These are phyloP conservation scores for Phaffomyces opuntiae DNA, from an alignment of 805 yeast genomes.

Conservation along the genomic window DNA sequence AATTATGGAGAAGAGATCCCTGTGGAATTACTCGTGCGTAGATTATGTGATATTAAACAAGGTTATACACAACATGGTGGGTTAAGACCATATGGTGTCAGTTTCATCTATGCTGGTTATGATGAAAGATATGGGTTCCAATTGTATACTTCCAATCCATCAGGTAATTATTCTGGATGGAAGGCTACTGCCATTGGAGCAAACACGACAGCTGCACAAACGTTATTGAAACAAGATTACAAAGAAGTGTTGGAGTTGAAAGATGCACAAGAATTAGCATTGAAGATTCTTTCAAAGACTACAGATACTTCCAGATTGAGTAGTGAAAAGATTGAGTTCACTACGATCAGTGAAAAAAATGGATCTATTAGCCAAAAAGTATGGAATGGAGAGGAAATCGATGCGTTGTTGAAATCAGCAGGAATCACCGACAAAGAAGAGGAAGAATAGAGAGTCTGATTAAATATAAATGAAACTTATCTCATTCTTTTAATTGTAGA, in stretches of 20 bases:
- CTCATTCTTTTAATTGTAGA: too few species aligned
- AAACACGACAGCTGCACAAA: constrained; percentile 93
- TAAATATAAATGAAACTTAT: too few species aligned
- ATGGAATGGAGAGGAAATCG: constrained; percentile 77
- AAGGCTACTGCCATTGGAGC: constrained; percentile 97
- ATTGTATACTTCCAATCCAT: constrained; percentile 90
- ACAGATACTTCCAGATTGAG: constrained; percentile 84
- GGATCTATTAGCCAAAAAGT: constrained; percentile 60
- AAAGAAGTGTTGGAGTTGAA: constrained; percentile 67
- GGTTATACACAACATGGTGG: constrained; percentile 99
- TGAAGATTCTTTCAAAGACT: constrained; percentile 88
- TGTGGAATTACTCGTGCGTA: constrained; percentile 82
- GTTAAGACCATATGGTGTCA: constrained; percentile 95
- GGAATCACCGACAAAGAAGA: constrained; percentile 60
- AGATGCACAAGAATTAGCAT: constrained; percentile 81
- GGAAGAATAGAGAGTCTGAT: constrained; percentile 11
- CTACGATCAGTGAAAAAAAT: constrained; percentile 52
- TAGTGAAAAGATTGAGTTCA: constrained; percentile 87
- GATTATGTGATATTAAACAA: constrained; percentile 89
- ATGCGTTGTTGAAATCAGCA: constrained; percentile 58
- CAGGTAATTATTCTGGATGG: constrained; percentile 98
- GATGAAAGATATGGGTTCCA: constrained; percentile 89
- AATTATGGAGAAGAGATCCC: constrained; percentile 90
- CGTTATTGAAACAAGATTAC: constrained; percentile 90
- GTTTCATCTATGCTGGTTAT: constrained; percentile 92